Conservation (phyloP, 2,329 filamentous ascomycete species). For the Pyrenochaeta sp. region DNA sequence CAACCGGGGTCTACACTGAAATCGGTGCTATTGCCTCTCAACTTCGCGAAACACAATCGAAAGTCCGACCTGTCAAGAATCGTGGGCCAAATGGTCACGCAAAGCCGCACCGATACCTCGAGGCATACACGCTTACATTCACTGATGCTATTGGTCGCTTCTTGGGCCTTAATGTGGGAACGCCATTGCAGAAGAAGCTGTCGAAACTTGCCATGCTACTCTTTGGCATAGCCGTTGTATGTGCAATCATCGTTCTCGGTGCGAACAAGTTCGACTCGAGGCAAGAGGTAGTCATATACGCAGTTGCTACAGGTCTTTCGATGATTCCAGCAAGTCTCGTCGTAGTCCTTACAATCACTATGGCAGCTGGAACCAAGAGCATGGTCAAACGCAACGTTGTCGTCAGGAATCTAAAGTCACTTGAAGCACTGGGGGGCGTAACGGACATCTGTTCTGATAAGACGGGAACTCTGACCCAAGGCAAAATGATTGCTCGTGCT, state of each 20-base stretch:
- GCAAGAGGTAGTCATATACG: constrained; percentile 51
- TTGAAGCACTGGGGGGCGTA: constrained; percentile 46
- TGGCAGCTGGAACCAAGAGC: constrained; percentile 48
- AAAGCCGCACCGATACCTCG: constrained; percentile 51
- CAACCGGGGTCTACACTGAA: constrained; percentile 74
- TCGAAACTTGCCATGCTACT: constrained; percentile 44
- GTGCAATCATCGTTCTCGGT: constrained; percentile 51
- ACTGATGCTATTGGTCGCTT: constrained; percentile 46
- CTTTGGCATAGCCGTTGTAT: constrained; percentile 47
- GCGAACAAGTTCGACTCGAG: constrained; percentile 48
- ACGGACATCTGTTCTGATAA: constrained; percentile 62
- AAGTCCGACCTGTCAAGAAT: constrained; percentile 52
- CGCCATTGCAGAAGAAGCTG: constrained; percentile 48
- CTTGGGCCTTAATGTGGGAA: constrained; percentile 51
- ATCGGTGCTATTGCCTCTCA: constrained; percentile 76
- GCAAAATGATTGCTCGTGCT: constrained; percentile 48
- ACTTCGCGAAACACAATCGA: constrained; percentile 61
- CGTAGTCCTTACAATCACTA: constrained; percentile 50
- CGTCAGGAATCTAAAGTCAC: constrained; percentile 44
- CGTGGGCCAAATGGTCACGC: constrained; percentile 46
- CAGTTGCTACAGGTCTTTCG: constrained; percentile 47
- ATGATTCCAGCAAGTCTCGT: constrained; percentile 50
- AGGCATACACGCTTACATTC: constrained; percentile 61
- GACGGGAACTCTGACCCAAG: constrained; percentile 52
- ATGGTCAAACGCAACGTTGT: constrained; percentile 47